Evolutionary conservation across 495 filamentous ascomycete genomes (phyloP).

Genomic region (Penicillium cataractarum): DNA sequence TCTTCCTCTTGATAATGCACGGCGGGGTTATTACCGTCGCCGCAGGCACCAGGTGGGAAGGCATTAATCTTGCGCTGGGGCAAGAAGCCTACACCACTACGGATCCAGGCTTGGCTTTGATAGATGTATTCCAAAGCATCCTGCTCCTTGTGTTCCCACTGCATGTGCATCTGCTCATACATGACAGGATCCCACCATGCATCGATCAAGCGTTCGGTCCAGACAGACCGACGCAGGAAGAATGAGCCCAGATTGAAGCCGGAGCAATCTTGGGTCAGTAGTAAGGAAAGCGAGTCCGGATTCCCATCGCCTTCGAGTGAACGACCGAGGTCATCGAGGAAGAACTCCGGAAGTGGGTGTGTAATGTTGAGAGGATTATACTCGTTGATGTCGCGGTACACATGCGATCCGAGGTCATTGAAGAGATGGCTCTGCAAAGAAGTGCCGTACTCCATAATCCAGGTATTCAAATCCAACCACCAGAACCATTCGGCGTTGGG

Average conservation of each 20-base stretch:
- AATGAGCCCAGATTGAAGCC: constrained; percentile 98
- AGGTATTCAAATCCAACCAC: constrained; percentile 98
- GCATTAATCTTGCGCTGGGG: constrained; percentile 92
- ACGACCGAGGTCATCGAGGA: constrained; percentile 72
- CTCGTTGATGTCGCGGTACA: constrained; percentile 94
- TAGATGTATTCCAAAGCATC: constrained; percentile 94
- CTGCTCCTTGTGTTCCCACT: constrained; percentile 99
- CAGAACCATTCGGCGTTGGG: constrained; percentile 99
- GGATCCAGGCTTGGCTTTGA: constrained; percentile 87
- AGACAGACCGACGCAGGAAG: constrained; percentile 80
- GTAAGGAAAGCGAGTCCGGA: constrained; percentile 75
- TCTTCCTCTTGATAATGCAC: constrained; percentile 88
- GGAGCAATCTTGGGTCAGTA: constrained; percentile 91
- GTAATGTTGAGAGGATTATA: constrained; percentile 95
- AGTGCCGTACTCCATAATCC: constrained; percentile 94
- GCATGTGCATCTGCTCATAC: constrained; percentile 99
- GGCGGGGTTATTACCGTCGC: constrained; percentile 68
- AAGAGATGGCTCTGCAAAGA: constrained; percentile 92
- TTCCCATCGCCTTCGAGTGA: constrained; percentile 77
- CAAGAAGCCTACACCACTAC: constrained; percentile 84
- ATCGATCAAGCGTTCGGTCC: constrained; percentile 91
- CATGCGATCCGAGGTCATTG: constrained; percentile 69
- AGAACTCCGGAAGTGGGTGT: constrained; percentile 72
- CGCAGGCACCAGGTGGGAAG: constrained; percentile 89
- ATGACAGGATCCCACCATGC: constrained; percentile 98